Percentiles rank a stretch among this genome's conserved stretches.
These are phyloP conservation scores for Eucalyptus cloeziana DNA, from an alignment of 345 rosid genomes.

Conservation along the genomic window DNA sequence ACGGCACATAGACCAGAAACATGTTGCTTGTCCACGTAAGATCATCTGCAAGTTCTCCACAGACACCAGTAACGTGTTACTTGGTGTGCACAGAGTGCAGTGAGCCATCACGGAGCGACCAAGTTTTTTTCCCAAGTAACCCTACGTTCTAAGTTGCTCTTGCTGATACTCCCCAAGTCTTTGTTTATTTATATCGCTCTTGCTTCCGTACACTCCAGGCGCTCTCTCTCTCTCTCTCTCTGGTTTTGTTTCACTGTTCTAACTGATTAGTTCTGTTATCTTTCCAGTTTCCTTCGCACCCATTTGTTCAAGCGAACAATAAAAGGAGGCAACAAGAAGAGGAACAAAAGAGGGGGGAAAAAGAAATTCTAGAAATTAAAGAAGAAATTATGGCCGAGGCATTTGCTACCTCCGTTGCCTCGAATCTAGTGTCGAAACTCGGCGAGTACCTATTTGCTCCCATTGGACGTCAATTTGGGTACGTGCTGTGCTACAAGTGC, in stretches of 20 bases:
- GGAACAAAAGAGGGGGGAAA: not conserved
- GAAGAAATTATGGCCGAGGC: not conserved
- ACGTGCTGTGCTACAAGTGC: not conserved
- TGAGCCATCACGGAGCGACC: not conserved
- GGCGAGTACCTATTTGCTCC: not conserved
- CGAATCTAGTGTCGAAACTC: not conserved
- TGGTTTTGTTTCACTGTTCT: too few relatives aligned
- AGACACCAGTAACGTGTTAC: not conserved
- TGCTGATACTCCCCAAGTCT: not conserved
- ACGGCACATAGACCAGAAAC: too few relatives aligned
- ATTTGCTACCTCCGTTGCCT: not conserved
- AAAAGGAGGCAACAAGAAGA: not conserved
- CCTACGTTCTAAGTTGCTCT: not conserved
- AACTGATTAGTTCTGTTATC: too few relatives aligned
- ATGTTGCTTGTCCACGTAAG: too few relatives aligned
- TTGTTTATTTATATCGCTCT: not conserved
- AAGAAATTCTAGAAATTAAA: not conserved
- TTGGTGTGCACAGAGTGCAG: not conserved
- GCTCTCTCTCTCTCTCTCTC: accelerated
- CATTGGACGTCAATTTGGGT: not conserved
- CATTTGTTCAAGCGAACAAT: not conserved
- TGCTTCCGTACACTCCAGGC: too few relatives aligned
- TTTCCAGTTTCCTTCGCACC: not conserved
- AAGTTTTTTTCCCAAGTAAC: not conserved
- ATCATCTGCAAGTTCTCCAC: too few relatives aligned